Conservation (phyloP, 768 basidiomycete species). For the Suillus spraguei region DNA sequence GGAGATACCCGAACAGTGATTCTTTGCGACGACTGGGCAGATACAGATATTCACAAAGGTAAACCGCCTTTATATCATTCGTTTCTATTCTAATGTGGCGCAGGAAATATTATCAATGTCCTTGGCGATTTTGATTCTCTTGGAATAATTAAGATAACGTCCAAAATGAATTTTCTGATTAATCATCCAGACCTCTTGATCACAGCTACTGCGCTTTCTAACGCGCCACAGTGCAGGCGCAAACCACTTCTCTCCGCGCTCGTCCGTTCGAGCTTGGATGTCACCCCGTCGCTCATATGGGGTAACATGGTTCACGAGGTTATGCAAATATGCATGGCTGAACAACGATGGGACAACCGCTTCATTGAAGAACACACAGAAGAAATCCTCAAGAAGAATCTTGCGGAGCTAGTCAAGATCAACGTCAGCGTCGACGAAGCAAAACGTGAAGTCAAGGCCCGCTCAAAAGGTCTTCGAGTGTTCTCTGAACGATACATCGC, state of each 20-base stretch:
- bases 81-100: not conserved
- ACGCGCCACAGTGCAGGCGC: constrained; percentile 79
- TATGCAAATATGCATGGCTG: constrained; percentile 75
- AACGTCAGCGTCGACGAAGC: constrained; percentile 63
- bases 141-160: constrained; percentile 58
- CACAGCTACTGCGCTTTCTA: constrained; percentile 88
- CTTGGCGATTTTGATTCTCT: constrained; percentile 50
- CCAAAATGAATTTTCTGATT: constrained; percentile 71
- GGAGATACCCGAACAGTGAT: constrained; percentile 51
- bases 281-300: constrained; percentile 76
- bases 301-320: constrained; percentile 94
- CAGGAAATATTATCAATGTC: constrained; percentile 84
- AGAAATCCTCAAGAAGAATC: constrained; percentile 50
- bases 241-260: constrained; percentile 80
- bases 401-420: constrained; percentile 66
- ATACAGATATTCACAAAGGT: constrained; percentile 65
- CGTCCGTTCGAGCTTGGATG: constrained; percentile 58
- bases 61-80: constrained; percentile 18
- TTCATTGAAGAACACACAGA: constrained; percentile 66
- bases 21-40: constrained; percentile 79
- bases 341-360: constrained; percentile 60
- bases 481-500: constrained; percentile 73
- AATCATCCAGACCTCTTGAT: constrained; percentile 92
- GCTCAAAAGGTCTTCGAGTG: constrained; percentile 64
- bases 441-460: constrained; percentile 56